Evolutionary conservation across 305 asterid species (phyloP).

Genomic region (Fraxinus baroniana): DNA sequence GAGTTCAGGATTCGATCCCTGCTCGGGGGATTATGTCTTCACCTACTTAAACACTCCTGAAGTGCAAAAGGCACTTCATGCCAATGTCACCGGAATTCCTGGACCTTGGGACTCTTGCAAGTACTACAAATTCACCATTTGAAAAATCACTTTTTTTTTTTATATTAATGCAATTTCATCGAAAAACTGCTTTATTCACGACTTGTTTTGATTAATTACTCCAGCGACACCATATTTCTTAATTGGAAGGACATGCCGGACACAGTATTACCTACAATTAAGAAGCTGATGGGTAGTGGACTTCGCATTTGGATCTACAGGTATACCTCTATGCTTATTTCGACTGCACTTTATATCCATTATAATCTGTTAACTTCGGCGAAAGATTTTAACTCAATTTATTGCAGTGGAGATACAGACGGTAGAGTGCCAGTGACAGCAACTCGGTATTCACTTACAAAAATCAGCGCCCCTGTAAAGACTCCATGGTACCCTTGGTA

Average conservation of each 20-base stretch:
- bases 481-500: constrained; percentile 61
- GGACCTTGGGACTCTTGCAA: constrained; percentile 50
- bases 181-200: background rate
- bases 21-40: constrained; percentile 31
- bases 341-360: too few relatives aligned
- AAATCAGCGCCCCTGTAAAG: constrained; percentile 31
- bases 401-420: constrained; percentile 60
- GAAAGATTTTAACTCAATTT: background rate
- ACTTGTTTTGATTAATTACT: background rate
- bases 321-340: background rate
- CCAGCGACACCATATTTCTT: background rate
- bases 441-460: constrained; percentile 41
- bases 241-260: constrained; percentile 37
- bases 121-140: constrained; percentile 21
- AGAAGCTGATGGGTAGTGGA: constrained; percentile 42
- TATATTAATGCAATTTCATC: background rate
- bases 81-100: constrained; percentile 33
- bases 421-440: constrained; percentile 43
- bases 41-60: constrained; percentile 43
- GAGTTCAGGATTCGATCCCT: constrained; percentile 39
- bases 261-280: constrained; percentile 38
- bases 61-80: constrained; percentile 56
- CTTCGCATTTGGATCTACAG: constrained; percentile 22
- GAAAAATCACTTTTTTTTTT: background rate
- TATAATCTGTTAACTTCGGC: constrained; percentile 1